Base-by-base conservation (phyloP, 441 rosid genomes). In the Populus tomentosa region DNA sequence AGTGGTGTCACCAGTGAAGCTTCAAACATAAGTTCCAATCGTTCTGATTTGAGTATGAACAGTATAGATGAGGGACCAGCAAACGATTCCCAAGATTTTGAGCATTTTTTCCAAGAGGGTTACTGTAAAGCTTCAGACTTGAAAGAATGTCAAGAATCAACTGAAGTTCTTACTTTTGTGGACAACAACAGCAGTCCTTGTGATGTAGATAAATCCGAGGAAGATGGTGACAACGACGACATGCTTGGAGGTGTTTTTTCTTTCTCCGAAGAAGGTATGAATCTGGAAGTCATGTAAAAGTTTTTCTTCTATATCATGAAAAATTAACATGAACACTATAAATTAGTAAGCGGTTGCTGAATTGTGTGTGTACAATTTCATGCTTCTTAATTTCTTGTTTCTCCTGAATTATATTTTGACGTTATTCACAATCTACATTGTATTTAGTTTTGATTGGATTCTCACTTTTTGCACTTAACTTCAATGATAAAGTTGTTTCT, bases 231-330 rank as follows among this genome's bases (percentile, higher is more conserved):
- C 35, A 86, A 81, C 24, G 96, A 92, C 73, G 95, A 89, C 74
- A 88, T 94, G 89, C 88, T 94, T 23, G 99, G 98, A 78, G 95
- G 94, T 82, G 87, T 92, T 84, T 94, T 95, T 79, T 86, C 91
- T 77, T 95, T 95, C 89, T 95, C 92, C 1, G 97, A 94, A 86
- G 94, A 92, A 82, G 97, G 99, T 95, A 87, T 46, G 67, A 26
- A 16, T 13, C 6, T 46, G 33, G 38, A 65, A 73, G 32, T 68
- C 8, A 18, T 8, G 8, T n/a, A 10, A 36, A 53, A 2, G 1
- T 38, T 38, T 75, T 21, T 56, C 7, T 61, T 6, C 65, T 21
- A 35, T 68, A 50, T 42, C 50, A 62, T 40, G 30, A 53, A 28
- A 21, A 46, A 2, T 26, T 30, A 32, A 56, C 24, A 7, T 13